Evolutionary conservation across 208 protist species (phyloP), one percentile per base, ranked within the genome.

Genomic region (Leishmania major): DNA sequence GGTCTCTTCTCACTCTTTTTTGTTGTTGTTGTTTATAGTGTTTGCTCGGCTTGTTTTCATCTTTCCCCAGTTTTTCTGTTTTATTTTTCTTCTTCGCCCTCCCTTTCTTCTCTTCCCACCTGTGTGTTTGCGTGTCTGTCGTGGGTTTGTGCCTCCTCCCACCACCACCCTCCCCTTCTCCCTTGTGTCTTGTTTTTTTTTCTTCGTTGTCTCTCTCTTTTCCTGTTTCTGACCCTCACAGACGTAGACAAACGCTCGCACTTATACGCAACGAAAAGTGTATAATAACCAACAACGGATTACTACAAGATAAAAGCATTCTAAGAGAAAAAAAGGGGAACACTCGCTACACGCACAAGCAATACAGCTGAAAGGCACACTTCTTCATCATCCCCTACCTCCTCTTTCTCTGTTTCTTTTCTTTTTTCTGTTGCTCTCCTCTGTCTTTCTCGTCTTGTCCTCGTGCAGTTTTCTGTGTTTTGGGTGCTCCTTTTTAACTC

Each of bases 381-480:
- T 17, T 31, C 62, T 37, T 37, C 31, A 11, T 31, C 31, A 22
- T 7, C 31, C 31, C n/a, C 62, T 19, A 37, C 62, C n/a, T 43
- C 47, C 47, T 37, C 28, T n/a, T 75, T 35, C 47, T 55, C 47
- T 55, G 43, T 35, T 47, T 49, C 1, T 3, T 75, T 51, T 37
- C 40, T 55, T 43, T 67, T 71, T 37, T 51, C 19, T 78, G 45
- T 37, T 25, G 51, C 15, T 78, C 53, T 70, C 57, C 73, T 28
- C 57, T 69, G 8, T 59, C 22, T 81, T 74, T 78, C 22, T 71
- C 57, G 57, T 13, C 7, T 13, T 19, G 57, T 62, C 7, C 15
- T 62, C 25, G 57, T 3, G 57, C 57, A 62, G 28, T 62, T n/a
- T 81, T 70, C 37, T 82, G 69, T 75, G 55, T 77, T 67, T 45